Percentiles rank a stretch among this genome's conserved stretches.
Conservation (phyloP, 805 yeast species). For the Kuraishia hungarica region DNA sequence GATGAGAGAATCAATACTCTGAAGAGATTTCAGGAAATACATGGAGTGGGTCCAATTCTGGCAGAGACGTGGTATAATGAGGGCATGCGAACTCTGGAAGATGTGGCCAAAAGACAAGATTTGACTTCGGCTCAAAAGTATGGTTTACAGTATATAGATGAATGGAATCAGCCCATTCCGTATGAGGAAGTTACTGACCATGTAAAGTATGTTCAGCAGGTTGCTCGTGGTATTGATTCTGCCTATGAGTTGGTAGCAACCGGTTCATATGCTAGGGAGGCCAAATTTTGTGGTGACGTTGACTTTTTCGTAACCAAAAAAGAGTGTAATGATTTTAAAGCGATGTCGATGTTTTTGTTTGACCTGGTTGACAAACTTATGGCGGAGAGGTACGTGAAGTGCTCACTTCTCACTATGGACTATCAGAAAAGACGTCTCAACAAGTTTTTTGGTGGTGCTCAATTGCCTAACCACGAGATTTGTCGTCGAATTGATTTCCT, state of each 20-base stretch:
- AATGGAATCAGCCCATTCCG: constrained; percentile 35
- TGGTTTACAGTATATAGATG: constrained; percentile 39
- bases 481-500: constrained; percentile 51
- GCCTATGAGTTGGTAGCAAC: constrained; percentile 27
- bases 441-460: constrained; percentile 29
- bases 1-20: constrained; percentile 19
- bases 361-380: constrained; percentile 8
- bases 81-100: constrained; percentile 30
- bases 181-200: constrained; percentile 36
- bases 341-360: constrained; percentile 9
- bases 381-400: constrained; percentile 12
- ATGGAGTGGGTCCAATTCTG: constrained; percentile 39
- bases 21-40: constrained; percentile 27
- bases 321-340: constrained; percentile 16
- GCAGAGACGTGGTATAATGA: constrained; percentile 31
- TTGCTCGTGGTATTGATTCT: constrained; percentile 23
- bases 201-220: constrained; percentile 20
- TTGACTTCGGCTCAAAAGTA: constrained; percentile 19
- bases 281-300: constrained; percentile 39
- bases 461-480: constrained; percentile 17
- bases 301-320: constrained; percentile 38
- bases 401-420: constrained; percentile 6
- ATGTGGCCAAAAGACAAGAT: constrained; percentile 15
- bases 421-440: constrained; percentile 5
- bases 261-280: constrained; percentile 48